Percentiles rank a stretch among this genome's conserved stretches.
Evolutionary conservation across 768 basidiomycete genomes (phyloP).

Genomic region (Gloeophyllum trabeum): DNA sequence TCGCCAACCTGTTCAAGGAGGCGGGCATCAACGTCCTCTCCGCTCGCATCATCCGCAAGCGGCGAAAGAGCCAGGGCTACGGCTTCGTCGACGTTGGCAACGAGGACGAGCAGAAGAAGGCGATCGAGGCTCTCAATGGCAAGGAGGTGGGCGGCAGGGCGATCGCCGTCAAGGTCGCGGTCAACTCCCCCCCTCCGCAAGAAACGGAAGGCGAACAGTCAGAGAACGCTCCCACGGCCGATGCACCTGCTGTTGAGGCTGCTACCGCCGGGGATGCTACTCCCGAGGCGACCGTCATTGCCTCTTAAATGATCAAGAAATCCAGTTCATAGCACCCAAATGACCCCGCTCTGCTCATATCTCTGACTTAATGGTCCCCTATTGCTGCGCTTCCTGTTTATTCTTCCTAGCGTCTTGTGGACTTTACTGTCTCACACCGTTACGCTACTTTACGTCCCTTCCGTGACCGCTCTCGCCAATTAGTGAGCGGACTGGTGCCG

Average conservation of each 20-base stretch:
- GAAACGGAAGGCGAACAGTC: slow-evolving; percentile 29
- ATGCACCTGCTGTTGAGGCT: slow-evolving; percentile 8
- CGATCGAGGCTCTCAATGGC: slow-evolving; percentile 76
- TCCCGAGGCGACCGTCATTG: slow-evolving; percentile 8
- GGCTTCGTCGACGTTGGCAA: slow-evolving; percentile 93
- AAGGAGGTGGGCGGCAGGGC: slow-evolving; percentile 78
- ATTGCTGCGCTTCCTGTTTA: slow-evolving; percentile 1
- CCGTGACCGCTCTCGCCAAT: slow-evolving; percentile 6
- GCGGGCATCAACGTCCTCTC: slow-evolving; percentile 73
- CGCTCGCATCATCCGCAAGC: slow-evolving; percentile 82
- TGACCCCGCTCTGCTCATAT: not conserved
- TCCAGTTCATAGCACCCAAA: not conserved
- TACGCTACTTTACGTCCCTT: slow-evolving; percentile 10
- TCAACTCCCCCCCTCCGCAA: slow-evolving; percentile 52
- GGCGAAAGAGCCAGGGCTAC: slow-evolving; percentile 89
- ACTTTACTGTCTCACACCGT: slow-evolving; percentile 7
- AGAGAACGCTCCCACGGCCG: slow-evolving; percentile 12
- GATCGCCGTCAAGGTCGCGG: slow-evolving; percentile 92
- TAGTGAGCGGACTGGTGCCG: slow-evolving; percentile 17
- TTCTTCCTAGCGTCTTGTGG: slow-evolving; percentile 11
- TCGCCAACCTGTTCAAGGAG: slow-evolving; percentile 76
- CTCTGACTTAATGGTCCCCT: slow-evolving; percentile 1
- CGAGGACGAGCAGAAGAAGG: slow-evolving; percentile 86
- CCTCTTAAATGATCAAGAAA: slow-evolving; percentile 7
- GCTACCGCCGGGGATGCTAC: slow-evolving; percentile 10